Evolutionary conservation across 2,329 filamentous ascomycete species (phyloP).

Genomic region (Xylaria sp.): DNA sequence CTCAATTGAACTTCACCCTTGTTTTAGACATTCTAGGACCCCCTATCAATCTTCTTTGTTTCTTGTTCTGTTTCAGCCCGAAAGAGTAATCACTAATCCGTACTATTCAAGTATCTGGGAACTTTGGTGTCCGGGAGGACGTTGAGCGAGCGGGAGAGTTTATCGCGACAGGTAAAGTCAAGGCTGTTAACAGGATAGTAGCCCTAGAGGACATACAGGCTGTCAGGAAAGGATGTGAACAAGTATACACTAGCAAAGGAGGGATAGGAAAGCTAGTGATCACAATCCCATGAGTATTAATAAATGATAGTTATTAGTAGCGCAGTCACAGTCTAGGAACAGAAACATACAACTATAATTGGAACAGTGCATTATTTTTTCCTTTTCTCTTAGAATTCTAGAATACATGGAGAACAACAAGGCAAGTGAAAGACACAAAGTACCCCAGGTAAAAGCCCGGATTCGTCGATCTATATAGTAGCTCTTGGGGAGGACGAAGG

Average conservation of each 20-base stretch:
- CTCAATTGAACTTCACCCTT: too few relatives aligned
- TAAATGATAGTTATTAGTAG: too few relatives aligned
- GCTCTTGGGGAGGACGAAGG: constrained; percentile 3
- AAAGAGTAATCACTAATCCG: constrained; percentile 2
- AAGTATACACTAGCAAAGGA: constrained; percentile 55
- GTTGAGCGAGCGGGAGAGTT: constrained; percentile 56
- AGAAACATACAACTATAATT: background rate
- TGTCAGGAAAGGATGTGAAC: constrained; percentile 55
- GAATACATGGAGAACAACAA: constrained; percentile 9
- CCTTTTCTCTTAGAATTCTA: constrained; percentile 23
- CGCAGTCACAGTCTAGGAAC: background rate
- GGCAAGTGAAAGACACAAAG: background rate
- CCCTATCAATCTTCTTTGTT: background rate
- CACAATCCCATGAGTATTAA: constrained; percentile 48
- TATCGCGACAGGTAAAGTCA: constrained; percentile 57
- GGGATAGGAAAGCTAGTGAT: constrained; percentile 58
- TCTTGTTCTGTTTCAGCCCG: background rate
- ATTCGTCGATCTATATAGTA: constrained; percentile 11
- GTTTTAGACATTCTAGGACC: too few relatives aligned
- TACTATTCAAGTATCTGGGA: constrained; percentile 54
- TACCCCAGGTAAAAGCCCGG: background rate
- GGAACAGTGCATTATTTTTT: constrained; percentile 4
- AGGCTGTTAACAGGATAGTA: constrained; percentile 55
- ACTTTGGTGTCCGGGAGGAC: constrained; percentile 55
- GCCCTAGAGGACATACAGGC: constrained; percentile 57